Percentiles rank a stretch among this genome's conserved stretches.
Conservation (phyloP, 1,284 basidiomycete species). For the Sporisorium scitamineum region DNA sequence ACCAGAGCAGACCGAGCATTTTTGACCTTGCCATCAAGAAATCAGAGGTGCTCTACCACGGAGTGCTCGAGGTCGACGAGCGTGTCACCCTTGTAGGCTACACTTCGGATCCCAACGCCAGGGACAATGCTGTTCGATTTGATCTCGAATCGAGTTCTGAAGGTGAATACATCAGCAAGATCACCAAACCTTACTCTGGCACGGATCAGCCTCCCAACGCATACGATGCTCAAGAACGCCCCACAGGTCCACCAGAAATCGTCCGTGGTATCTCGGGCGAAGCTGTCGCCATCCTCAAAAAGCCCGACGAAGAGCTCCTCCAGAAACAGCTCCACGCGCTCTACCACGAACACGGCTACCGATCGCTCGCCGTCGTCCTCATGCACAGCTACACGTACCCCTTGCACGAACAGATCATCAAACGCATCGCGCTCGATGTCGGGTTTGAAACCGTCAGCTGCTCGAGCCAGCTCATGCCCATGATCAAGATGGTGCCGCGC, state of each 20-base stretch:
- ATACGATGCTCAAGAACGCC: constrained; percentile 76
- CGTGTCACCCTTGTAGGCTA: constrained; percentile 93
- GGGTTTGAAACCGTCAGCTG: constrained; percentile 91
- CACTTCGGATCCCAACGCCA: constrained; percentile 85
- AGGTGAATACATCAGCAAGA: constrained; percentile 11
- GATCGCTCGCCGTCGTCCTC: constrained; percentile 85
- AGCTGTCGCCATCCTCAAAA: constrained; percentile 85
- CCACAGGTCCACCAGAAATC: constrained; percentile 79
- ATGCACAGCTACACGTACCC: constrained; percentile 94
- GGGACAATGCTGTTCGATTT: constrained; percentile 73
- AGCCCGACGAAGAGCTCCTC: constrained; percentile 72
- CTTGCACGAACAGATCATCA: constrained; percentile 81
- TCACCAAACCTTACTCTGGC: constrained; percentile 52
- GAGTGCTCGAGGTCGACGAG: constrained; percentile 89
- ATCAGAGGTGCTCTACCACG: constrained; percentile 81
- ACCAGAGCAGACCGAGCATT: constrained; percentile 87
- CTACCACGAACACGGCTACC: constrained; percentile 79
- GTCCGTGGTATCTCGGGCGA: constrained; percentile 89
- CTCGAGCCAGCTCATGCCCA: constrained; percentile 86
- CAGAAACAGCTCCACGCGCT: constrained; percentile 77
- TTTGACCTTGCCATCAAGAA: constrained; percentile 73
- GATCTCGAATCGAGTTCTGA: constrained; percentile 30
- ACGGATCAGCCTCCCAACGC: constrained; percentile 73
- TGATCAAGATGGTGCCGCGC: constrained; percentile 90
- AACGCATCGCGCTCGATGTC: constrained; percentile 78